These are phyloP conservation scores for Coemansia sp. DNA, from an alignment of 192 early-diverging fungal species.

Conservation along the genomic window DNA sequence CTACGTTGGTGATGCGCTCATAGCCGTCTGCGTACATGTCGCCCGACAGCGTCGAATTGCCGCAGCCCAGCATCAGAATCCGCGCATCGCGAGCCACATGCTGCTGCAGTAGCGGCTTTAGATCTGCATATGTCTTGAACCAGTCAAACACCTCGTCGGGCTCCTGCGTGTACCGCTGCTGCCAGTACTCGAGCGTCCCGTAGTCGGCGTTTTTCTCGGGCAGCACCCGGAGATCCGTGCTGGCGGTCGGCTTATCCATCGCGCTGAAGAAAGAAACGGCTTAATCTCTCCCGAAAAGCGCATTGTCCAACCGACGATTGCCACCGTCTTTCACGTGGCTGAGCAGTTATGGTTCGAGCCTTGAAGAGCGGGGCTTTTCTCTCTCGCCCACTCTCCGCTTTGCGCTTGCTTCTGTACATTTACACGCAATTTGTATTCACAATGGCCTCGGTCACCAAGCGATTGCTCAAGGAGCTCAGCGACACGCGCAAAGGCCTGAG, in stretches of 20 bases:
- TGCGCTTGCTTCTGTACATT: background rate
- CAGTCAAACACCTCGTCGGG: constrained; percentile 69
- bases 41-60: constrained; percentile 74
- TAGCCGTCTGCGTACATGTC: constrained; percentile 79
- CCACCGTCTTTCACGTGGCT: too few species aligned
- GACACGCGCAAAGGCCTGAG: constrained; percentile 35
- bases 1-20: constrained; percentile 70
- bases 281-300: too few species aligned
- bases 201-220: constrained; percentile 68
- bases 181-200: constrained; percentile 76
- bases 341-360: too few species aligned
- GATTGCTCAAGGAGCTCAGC: constrained; percentile 58
- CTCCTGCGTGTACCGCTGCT: constrained; percentile 58
- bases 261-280: background rate
- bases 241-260: constrained; percentile 11
- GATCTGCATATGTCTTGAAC: constrained; percentile 78
- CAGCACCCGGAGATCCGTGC: constrained; percentile 47
- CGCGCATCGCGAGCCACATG: constrained; percentile 54
- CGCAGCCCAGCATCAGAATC: constrained; percentile 83
- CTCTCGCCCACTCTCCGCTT: background rate
- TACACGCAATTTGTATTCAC: background rate
- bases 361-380: too few species aligned
- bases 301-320: too few species aligned
- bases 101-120: constrained; percentile 59
- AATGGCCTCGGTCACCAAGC: constrained; percentile 46